A percentile compares a stretch with the other conserved stretches of the same genome.
Conservation (phyloP, 148 eudicot species). For the Rhododendron henanense region DNA sequence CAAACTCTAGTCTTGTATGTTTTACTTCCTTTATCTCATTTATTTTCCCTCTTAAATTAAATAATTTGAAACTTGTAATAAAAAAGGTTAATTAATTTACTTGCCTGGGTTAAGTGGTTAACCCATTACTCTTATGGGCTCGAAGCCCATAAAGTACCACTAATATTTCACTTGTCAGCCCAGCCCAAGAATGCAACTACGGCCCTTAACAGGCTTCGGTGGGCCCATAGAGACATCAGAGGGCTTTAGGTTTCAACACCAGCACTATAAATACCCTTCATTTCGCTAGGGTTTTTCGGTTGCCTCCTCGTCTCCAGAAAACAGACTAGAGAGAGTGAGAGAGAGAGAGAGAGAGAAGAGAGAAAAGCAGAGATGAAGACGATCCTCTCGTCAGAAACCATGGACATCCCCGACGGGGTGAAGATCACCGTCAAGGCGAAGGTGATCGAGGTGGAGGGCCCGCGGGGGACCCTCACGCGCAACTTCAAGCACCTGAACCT, state of each 20-base stretch:
- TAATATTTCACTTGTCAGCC: background rate
- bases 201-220: background rate
- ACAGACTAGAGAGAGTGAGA: background rate
- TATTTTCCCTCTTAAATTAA: background rate
- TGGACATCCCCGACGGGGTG: conserved; percentile 69
- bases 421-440: conserved; percentile 49
- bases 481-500: conserved; percentile 68
- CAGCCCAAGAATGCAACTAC: too few relatives aligned
- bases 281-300: conserved; percentile 7
- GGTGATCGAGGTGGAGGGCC: conserved; percentile 47
- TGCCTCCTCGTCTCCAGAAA: background rate
- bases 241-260: background rate
- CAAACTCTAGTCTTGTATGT: too few relatives aligned
- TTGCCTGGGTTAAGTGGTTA: too few relatives aligned
- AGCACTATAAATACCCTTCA: background rate
- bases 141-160: background rate
- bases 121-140: background rate
- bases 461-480: conserved; percentile 45
- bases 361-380: conserved; percentile 46
- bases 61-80: background rate
- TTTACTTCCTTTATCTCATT: background rate
- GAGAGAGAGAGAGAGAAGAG: background rate
- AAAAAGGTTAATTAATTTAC: background rate
- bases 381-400: conserved; percentile 44
- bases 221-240: background rate